Evolutionary conservation across 164 flowering plant species (phyloP).

Genomic region (Aristolochia californica): DNA sequence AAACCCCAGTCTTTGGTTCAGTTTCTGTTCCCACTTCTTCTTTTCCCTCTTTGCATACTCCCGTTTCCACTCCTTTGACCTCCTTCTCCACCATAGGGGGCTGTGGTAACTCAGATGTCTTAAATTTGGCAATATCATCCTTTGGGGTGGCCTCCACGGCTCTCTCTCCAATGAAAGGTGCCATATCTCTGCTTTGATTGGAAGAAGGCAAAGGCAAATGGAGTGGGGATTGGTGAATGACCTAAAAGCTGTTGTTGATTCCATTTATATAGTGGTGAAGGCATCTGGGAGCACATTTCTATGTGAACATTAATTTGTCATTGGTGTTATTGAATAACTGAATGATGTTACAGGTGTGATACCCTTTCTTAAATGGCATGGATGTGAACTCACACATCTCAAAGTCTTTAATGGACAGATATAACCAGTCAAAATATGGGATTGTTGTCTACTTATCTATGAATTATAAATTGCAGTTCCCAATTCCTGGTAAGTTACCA

Average conservation of each 20-base stretch:
- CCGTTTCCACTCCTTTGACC: slow-evolving; percentile 1
- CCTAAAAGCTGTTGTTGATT: neutral
- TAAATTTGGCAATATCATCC: no score
- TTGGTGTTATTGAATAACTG: neutral
- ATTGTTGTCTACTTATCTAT: no score
- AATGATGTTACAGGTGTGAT: neutral
- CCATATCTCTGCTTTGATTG: slow-evolving; percentile 2
- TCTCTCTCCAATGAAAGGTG: slow-evolving; percentile 16
- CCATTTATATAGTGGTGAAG: neutral
- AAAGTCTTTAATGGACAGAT: neutral
- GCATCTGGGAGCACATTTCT: neutral
- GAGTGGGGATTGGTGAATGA: neutral
- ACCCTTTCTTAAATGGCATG: neutral
- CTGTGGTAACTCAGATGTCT: no score
- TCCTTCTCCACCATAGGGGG: no score
- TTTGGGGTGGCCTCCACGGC: neutral
- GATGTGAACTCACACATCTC: slow-evolving; percentile 1
- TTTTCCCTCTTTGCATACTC: neutral
- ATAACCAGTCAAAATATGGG: no score
- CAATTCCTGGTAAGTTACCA: no score
- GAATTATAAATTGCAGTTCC: no score
- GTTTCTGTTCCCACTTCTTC: slow-evolving; percentile 13
- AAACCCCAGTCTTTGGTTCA: slow-evolving; percentile 53
- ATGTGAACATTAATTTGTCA: neutral
- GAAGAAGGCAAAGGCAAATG: neutral